phyloP scores from a whole-genome alignment of 768 basidiomycete species.

The Auricularia auricula-judae region DNA sequence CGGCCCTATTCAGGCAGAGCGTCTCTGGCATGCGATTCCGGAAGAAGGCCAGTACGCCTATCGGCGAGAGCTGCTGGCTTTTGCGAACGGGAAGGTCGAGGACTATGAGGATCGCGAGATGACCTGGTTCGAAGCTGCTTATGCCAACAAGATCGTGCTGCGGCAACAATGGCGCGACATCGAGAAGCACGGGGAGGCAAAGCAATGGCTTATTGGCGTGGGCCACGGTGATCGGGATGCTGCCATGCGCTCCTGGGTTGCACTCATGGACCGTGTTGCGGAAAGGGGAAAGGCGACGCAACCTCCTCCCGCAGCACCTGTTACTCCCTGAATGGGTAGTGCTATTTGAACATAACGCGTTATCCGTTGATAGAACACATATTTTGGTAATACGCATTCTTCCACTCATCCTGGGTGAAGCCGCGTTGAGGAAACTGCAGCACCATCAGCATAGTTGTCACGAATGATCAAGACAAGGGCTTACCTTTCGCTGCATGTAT shows the following conservation, averaged over 20 bases:
- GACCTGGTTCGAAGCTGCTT: slow-evolving; percentile 54
- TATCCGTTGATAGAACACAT: too few relatives aligned
- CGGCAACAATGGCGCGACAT: slow-evolving; percentile 48
- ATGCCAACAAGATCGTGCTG: slow-evolving; percentile 34
- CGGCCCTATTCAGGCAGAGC: not conserved
- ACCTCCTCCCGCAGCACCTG: too few relatives aligned
- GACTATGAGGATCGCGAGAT: slow-evolving; percentile 20
- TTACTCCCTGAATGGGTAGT: too few relatives aligned
- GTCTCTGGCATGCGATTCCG: slow-evolving; percentile 41
- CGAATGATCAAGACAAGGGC: too few relatives aligned
- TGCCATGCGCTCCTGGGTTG: not conserved
- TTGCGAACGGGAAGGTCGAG: slow-evolving; percentile 24
- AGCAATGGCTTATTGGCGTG: slow-evolving; percentile 51
- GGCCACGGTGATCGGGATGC: slow-evolving; percentile 30
- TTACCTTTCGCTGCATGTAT: too few relatives aligned
- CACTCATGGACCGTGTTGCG: not conserved
- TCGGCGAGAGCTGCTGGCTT: slow-evolving; percentile 43
- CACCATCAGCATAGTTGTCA: too few relatives aligned
- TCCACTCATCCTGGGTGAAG: too few relatives aligned
- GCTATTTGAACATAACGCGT: too few relatives aligned
- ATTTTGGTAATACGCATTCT: too few relatives aligned
- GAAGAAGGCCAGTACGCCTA: slow-evolving; percentile 55
- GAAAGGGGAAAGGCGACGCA: not conserved
- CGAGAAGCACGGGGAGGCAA: slow-evolving; percentile 44
- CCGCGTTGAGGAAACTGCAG: too few relatives aligned